Evolutionary conservation across 306 rosid species (phyloP).

Genomic region (Prunus persica): DNA sequence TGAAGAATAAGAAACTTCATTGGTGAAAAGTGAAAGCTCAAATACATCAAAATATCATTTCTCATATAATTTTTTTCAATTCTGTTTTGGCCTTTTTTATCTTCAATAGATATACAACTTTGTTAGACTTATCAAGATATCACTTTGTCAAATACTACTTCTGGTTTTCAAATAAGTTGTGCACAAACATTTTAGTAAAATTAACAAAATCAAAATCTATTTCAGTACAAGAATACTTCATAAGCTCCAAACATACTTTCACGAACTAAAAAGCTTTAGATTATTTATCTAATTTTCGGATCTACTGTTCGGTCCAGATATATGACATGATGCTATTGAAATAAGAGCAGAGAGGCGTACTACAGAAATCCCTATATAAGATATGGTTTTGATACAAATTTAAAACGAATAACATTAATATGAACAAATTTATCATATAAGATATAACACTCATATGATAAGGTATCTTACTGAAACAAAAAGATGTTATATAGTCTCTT

Average conservation of each 20-base stretch:
- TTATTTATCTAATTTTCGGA: background rate
- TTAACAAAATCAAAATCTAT: background rate
- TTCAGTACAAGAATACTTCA: background rate
- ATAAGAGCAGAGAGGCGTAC: background rate
- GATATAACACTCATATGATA: background rate
- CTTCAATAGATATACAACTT: background rate
- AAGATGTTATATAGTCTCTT: constrained; percentile 28
- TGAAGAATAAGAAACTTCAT: background rate
- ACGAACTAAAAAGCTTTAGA: background rate
- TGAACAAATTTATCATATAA: background rate
- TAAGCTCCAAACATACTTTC: background rate
- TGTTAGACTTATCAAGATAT: background rate
- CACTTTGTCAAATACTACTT: background rate
- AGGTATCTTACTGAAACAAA: background rate
- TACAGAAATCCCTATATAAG: background rate
- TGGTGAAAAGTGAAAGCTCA: background rate
- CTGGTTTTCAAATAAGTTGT: background rate
- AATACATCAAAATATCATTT: background rate
- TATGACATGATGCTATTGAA: background rate
- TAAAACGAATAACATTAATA: background rate
- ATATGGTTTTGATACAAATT: background rate
- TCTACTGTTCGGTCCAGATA: background rate
- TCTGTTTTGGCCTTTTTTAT: background rate
- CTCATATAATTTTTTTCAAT: background rate
- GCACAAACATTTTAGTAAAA: background rate